These are phyloP conservation scores for Neltuma alba DNA, from an alignment of 306 rosid genomes.

Conservation along the genomic window DNA sequence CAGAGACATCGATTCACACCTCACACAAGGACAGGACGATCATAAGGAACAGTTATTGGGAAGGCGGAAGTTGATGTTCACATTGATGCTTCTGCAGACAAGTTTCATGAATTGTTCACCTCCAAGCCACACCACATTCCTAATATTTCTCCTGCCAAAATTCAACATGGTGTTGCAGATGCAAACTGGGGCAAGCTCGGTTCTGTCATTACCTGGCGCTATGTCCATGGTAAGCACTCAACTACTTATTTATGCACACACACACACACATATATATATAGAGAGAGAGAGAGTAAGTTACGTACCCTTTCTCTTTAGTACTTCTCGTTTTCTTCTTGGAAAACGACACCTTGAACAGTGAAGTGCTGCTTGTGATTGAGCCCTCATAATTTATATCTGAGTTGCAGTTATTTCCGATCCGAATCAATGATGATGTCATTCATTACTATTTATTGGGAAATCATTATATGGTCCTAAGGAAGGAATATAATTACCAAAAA, in stretches of 20 bases:
- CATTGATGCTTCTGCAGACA: neutral
- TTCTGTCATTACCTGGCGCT: neutral
- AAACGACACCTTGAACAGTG: too few relatives aligned
- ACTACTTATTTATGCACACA: neutral
- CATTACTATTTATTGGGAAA: too few relatives aligned
- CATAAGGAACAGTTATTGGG: neutral
- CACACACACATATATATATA: accelerated
- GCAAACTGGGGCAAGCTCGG: neutral
- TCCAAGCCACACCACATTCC: neutral
- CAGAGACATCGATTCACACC: neutral
- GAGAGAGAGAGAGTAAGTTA: too few relatives aligned
- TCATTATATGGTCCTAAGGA: too few relatives aligned
- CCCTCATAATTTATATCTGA: too few relatives aligned
- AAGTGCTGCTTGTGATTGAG: too few relatives aligned
- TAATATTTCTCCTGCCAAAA: neutral
- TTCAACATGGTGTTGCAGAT: neutral
- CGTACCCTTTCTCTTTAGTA: too few relatives aligned
- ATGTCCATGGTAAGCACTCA: neutral
- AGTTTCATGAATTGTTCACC: neutral
- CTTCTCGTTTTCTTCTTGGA: too few relatives aligned
- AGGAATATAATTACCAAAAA: too few relatives aligned
- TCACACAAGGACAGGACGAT: neutral
- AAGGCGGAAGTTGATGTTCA: neutral
- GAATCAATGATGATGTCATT: too few relatives aligned
- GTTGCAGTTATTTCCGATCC: too few relatives aligned